Conservation (phyloP, 2,329 filamentous ascomycete species). For the Simplicillium sp. region DNA sequence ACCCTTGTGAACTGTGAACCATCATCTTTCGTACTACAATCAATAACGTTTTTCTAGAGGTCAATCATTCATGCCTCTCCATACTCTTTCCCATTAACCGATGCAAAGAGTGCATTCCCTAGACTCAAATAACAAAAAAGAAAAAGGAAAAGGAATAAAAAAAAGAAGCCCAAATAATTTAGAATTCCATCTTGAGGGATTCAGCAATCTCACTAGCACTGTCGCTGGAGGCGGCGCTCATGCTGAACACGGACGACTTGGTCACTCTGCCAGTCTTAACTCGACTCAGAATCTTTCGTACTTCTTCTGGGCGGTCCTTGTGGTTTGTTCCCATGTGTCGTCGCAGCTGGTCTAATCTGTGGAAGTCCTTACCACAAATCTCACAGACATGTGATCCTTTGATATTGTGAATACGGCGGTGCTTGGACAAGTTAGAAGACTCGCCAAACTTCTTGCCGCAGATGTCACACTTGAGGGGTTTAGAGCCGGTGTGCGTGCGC, state of each 20-base stretch:
- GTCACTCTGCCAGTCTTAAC: slow-evolving; percentile 6
- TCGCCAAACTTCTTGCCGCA: slow-evolving; percentile 54
- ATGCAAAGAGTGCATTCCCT: neutral
- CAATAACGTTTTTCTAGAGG: too few relatives aligned
- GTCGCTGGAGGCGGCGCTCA: neutral
- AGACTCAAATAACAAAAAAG: too few relatives aligned
- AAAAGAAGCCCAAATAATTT: neutral
- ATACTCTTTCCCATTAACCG: too few relatives aligned
- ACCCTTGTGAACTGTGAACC: too few relatives aligned
- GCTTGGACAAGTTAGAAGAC: slow-evolving; percentile 58
- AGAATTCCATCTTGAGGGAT: neutral
- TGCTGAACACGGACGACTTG: neutral
- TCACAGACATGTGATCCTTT: slow-evolving; percentile 42
- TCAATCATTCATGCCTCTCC: too few relatives aligned
- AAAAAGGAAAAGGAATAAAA: too few relatives aligned
- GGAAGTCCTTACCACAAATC: slow-evolving; percentile 47
- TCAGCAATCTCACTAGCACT: neutral
- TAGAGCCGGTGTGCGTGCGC: slow-evolving; percentile 55
- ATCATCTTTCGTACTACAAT: too few relatives aligned
- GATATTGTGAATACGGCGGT: slow-evolving; percentile 50
- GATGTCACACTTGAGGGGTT: slow-evolving; percentile 48
- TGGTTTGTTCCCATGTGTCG: slow-evolving; percentile 36
- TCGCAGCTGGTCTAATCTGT: slow-evolving; percentile 50
- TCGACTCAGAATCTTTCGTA: slow-evolving; percentile 6
- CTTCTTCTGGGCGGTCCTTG: slow-evolving; percentile 16